phyloP scores from a whole-genome alignment of 495 filamentous ascomycete genomes.

The Halenospora varia region DNA sequence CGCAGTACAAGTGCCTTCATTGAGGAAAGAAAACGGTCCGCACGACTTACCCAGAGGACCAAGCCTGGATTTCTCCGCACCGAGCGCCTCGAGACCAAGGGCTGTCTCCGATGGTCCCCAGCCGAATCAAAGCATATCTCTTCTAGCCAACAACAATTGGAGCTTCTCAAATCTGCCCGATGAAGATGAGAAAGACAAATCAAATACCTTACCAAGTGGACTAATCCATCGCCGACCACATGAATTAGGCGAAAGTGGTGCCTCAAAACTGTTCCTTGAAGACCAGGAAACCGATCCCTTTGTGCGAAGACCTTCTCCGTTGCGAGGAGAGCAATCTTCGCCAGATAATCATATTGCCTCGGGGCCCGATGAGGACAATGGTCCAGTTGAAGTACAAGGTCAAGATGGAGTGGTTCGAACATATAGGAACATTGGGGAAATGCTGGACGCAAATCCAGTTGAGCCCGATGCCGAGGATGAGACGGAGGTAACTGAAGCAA shows the following conservation, averaged over 20 bases:
- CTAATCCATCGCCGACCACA: no score
- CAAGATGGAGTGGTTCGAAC: slow-evolving; percentile 15
- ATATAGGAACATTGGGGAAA: slow-evolving; percentile 16
- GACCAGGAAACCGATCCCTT: no score
- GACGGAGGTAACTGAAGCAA: slow-evolving; percentile 8
- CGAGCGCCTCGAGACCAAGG: slow-evolving; percentile 25
- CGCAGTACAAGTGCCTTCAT: neutral
- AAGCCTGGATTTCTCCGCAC: neutral
- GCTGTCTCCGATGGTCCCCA: slow-evolving; percentile 45
- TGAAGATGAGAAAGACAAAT: neutral
- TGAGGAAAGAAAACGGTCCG: no score
- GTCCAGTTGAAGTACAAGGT: slow-evolving; percentile 18
- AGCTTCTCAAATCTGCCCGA: slow-evolving; percentile 25
- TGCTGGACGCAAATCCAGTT: slow-evolving; percentile 12
- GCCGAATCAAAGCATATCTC: slow-evolving; percentile 28
- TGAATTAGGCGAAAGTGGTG: no score
- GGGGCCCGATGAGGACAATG: slow-evolving; percentile 22
- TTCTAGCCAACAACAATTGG: slow-evolving; percentile 47
- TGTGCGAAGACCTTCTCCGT: no score
- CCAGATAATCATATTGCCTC: no score
- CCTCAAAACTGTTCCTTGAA: no score
- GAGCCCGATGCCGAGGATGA: neutral
- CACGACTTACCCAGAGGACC: neutral
- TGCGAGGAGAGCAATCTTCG: no score
- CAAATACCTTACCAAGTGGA: no score